phyloP scores from a whole-genome alignment of 2,329 filamentous ascomycete species.

The Talaromyces sp. region DNA sequence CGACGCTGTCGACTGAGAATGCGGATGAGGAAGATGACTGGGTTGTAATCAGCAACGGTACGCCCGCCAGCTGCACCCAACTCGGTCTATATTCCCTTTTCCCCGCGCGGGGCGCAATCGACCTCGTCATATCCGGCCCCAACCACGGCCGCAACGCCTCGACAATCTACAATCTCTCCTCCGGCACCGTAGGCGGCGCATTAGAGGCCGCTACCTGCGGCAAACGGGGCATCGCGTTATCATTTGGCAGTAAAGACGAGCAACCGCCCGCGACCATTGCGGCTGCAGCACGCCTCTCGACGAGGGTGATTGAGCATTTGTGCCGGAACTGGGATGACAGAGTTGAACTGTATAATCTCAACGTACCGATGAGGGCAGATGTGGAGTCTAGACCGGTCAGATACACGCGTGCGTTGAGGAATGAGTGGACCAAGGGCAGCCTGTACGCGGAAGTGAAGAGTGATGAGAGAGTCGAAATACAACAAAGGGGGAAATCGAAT shows the following conservation, averaged over 20 bases:
- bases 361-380: conserved; percentile 73
- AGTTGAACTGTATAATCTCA: conserved; percentile 79
- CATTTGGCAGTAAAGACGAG: conserved; percentile 75
- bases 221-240: conserved; percentile 68
- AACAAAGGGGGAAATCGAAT: conserved; percentile 19
- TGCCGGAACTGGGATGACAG: conserved; percentile 65
- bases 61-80: conserved; percentile 71
- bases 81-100: conserved; percentile 76
- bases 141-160: conserved; percentile 79
- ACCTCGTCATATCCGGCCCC: conserved; percentile 70
- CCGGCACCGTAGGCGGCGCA: conserved; percentile 71
- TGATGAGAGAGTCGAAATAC: background rate
- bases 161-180: conserved; percentile 70
- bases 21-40: conserved; percentile 51
- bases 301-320: conserved; percentile 71
- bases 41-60: conserved; percentile 68
- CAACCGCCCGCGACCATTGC: conserved; percentile 73
- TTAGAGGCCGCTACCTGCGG: conserved; percentile 69
- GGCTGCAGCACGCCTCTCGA: conserved; percentile 66
- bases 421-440: conserved; percentile 73
- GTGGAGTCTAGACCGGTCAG: conserved; percentile 66
- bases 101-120: conserved; percentile 61
- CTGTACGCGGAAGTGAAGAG: conserved; percentile 73
- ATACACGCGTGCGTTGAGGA: conserved; percentile 78
- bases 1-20: background rate